Evolutionary conservation across 495 filamentous ascomycete genomes (phyloP), one percentile per base, ranked within the genome.

Genomic region (Neurospora cerealis): DNA sequence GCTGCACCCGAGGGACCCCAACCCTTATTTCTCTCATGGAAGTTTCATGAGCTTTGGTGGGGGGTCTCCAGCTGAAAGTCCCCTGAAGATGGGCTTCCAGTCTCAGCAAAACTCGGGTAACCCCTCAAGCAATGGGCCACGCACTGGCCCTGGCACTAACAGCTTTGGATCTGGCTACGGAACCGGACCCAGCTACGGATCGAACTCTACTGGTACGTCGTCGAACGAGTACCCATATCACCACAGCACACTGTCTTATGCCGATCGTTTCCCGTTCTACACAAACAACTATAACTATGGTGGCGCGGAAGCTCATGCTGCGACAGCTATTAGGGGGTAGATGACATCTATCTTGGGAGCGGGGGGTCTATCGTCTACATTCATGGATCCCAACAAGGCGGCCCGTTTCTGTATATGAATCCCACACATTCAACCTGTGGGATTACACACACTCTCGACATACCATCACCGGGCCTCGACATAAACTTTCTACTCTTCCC

Each of bases 251-350:
- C 19, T 66, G 54, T 1, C 54, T 66, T 37, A 78, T 71, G 77
- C 76, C 78, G 79, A 82, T 71, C 82, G 80, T 77, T 83, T 84
- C 69, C 81, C 83, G 7, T 84, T 85, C 71, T 76, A 66, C 54
- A 34, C 54, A 66, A 66, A 66, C 54, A 66, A 66, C 28, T 66
- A 34, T 66, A 66, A 66, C 54, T 34, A 66, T 66, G 54, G 66
- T 60, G 76, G 78, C 34, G 10, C 80, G 73, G 81, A 85, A 36
- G 75, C 81, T 83, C 78, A 83, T 81, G 72, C 80, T 74, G 71
- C 80, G 71, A 80, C 81, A 80, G 82, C 83, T 24, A 85, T 80
- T 76, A 78, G 79, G 74, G 75, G 77, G 13, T 80, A 71, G 74
- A 66, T 66, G 44, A 17, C 46, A 62, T 17, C n/a, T 8, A 39